Base-by-base conservation (phyloP, 495 filamentous ascomycete species). In the Pseudomonodictys pantanalensis region DNA sequence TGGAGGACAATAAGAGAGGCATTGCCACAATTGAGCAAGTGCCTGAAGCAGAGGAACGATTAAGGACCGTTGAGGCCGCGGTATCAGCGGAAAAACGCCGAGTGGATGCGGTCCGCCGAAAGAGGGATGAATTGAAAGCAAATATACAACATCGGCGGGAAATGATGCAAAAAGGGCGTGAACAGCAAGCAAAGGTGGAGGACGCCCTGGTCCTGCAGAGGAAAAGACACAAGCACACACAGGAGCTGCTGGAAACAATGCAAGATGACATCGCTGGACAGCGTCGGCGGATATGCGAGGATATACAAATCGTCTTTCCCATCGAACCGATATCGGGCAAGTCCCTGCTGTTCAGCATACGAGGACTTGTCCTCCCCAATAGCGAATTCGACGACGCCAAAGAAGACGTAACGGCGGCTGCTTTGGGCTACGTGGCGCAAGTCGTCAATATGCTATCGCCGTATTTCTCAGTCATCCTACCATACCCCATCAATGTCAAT, bases 281-380 rank as follows among this genome's bases (percentile, higher is more conserved):
- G 72, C 84, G 89, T 26, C 82, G 92, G 6, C 84, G 93, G 18
- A 88, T 97, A 51, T 89, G 89, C 65, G 87, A 91, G 67, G 91
- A 95, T 63, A 77, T 97, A 0, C 72, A 84, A 20, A 71, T 73
- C 11, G 86, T 95, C 56, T 97, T 90, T 69, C 86, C 87, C 15
- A 95, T 97, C 55, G 81, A 84, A 11, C 85, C 91, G 0, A 71
- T 84, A 24, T 69, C 79, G 6, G 73, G 77, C 41, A 77, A 81
- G 33, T 76, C 88, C 7, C 80, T 96, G 3, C 77, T 81, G 8
- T 96, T 96, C 71, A 86, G 81, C 28, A 90, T 96, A 55, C 86
- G 86, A 63, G 81, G 80, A 18, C 71, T 92, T 0, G 76, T 81
- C 1, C 81, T 97, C 0, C 91, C 92, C 8, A 92, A 95, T 68